Base-by-base conservation (phyloP, 2,329 filamentous ascomycete species). In the Capronia americana region DNA sequence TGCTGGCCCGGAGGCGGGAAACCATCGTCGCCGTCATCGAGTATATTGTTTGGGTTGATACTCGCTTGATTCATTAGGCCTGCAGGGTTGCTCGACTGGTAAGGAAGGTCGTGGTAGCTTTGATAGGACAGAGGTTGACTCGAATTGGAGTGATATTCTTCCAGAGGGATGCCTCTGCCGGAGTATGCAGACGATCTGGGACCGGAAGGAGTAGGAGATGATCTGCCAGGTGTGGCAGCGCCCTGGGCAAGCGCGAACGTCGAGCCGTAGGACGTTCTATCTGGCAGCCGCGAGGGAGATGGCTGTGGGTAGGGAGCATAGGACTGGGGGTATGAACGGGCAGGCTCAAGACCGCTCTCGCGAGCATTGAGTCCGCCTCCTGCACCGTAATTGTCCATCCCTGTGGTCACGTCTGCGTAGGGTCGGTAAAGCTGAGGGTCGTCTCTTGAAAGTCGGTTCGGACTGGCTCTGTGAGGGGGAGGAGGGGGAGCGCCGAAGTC, bases 1-100 rank as follows among this genome's bases (percentile, higher is more conserved):
- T 83, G 81, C 73, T 76, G 78, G 73, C 75, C 56, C 76, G 80
- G 72, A 86, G 88, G 83, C 86, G 88, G 83, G 59, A 95, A 84
- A 1, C 90, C 92, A 75, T 96, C 93, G 74, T 97, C 93, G 30
- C 92, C 92, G 74, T 97, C 93, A 76, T 97, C 93, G 24, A 86
- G 86, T 70, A 97, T 93, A 14, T 89, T 88, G 73, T 91, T 87
- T 2, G 93, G 92, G 75, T 97, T 89, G 59, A 73, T 69, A 48
- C 63, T 64, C 10, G 70, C 70, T 28, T 71, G 68, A 57, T 66
- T 60, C 65, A 70, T 68, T 66, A 95, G 84, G 58, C 77, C 75
- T 58, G 77, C 85, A 1, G 86, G 80, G 46, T 86, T 85, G 3
- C 88, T 78, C 8, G 80, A 77, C 63, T 86, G 85, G 75, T 92